These are phyloP conservation scores for Dillenia suffruticosa DNA, from an alignment of 164 flowering plant species.

Conservation along the genomic window DNA sequence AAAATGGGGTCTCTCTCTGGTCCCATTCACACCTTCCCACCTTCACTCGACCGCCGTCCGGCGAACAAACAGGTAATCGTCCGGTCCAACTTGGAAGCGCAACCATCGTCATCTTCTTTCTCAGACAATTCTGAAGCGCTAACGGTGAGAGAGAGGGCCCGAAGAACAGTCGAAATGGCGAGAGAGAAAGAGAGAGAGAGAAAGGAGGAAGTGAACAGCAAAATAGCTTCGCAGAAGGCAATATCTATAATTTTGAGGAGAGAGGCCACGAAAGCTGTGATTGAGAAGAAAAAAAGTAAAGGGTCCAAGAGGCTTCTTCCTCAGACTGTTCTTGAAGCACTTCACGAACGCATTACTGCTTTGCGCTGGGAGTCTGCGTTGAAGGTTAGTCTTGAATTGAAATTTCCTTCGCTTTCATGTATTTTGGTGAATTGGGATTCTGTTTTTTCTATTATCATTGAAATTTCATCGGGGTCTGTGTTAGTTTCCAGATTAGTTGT, in stretches of 20 bases:
- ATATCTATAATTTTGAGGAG: constrained; percentile 74
- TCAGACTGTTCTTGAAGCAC: constrained; percentile 85
- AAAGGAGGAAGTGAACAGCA: constrained; percentile 67
- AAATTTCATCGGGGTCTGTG: constrained; percentile 3
- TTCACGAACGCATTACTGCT: constrained; percentile 82
- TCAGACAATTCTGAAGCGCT: constrained; percentile 3
- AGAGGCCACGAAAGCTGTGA: constrained; percentile 84
- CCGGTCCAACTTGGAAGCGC: not conserved
- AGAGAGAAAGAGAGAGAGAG: constrained; percentile 54
- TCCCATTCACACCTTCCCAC: not conserved
- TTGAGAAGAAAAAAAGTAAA: constrained; percentile 74
- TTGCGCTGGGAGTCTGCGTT: constrained; percentile 97
- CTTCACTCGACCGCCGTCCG: too few relatives aligned
- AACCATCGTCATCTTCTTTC: constrained; percentile 1
- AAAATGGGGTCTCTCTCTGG: too few relatives aligned
- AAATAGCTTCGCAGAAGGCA: constrained; percentile 84
- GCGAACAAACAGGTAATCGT: too few relatives aligned
- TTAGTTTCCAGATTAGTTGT: constrained; percentile 68
- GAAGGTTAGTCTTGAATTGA: constrained; percentile 38
- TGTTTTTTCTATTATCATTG: not conserved
- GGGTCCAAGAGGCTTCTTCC: constrained; percentile 75
- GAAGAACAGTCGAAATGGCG: constrained; percentile 6
- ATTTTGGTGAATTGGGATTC: not conserved
- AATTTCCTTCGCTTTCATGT: not conserved
- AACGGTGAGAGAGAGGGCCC: not conserved